phyloP scores from a whole-genome alignment of 306 rosid genomes.

The Cucurbita ficifolia region DNA sequence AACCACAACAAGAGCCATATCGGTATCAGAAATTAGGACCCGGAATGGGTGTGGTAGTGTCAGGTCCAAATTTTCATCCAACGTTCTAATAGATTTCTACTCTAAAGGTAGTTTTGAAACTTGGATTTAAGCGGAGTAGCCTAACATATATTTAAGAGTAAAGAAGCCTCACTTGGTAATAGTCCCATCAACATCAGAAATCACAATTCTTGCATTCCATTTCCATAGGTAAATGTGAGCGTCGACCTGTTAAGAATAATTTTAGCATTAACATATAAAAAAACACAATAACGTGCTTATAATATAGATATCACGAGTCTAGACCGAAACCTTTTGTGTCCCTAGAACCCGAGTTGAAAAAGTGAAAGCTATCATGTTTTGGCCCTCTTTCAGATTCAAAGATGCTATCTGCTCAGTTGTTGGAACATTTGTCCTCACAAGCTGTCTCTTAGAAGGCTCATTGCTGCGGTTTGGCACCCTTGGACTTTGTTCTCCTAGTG shows the following conservation, averaged over 20 bases:
- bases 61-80: too few relatives aligned
- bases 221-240: conserved; percentile 97
- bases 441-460: conserved; percentile 50
- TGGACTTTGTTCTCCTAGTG: conserved; percentile 20
- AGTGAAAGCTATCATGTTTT: conserved; percentile 76
- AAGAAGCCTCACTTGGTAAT: conserved; percentile 74
- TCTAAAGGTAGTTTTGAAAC: neutral
- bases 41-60: too few relatives aligned
- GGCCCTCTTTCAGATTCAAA: conserved; percentile 88
- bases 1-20: neutral
- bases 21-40: too few relatives aligned
- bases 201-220: conserved; percentile 89
- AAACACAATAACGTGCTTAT: neutral
- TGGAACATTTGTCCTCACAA: conserved; percentile 84
- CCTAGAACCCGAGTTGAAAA: conserved; percentile 90
- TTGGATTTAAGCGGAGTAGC: neutral
- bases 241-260: conserved; percentile 58
- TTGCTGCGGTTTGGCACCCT: conserved; percentile 10
- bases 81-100: too few relatives aligned
- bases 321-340: conserved; percentile 59
- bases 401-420: conserved; percentile 91
- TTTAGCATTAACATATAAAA: conserved; percentile 13
- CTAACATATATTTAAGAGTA: neutral
- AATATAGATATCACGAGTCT: neutral
- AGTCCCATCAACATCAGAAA: conserved; percentile 97